Evolutionary conservation across 2,329 filamentous ascomycete species (phyloP), one percentile per base, ranked within the genome.

Genomic region (Fonsecaea multimorphosa): DNA sequence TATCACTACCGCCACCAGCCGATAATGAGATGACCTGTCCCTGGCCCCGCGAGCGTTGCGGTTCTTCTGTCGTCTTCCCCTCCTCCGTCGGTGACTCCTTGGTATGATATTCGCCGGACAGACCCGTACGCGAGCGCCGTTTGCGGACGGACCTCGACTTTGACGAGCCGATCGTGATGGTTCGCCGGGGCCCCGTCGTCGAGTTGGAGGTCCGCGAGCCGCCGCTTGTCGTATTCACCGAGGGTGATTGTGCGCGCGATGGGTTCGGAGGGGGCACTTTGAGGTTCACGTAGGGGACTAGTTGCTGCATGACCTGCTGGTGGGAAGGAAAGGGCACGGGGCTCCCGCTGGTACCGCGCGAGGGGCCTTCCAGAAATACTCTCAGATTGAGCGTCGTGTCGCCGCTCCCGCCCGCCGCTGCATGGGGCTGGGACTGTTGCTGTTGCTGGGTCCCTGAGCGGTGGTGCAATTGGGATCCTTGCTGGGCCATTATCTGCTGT

Each of bases 321-420:
- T 16, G 44, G 19, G 31, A 32, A 19, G 36, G 4, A 22, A 54
- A 38, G 31, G 44, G 55, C 6, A 63, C 34, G 27, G 61, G 58
- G 24, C 29, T 31, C 29, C 29, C 29, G 29, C 31, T 61, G n/a
- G n/a, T n/a, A 29, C 38, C 61, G 16, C 58, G 49, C 19, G 65
- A 55, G 16, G 40, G 22, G n/a, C n/a, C n/a, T 34, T 67, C 65
- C 12, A 67, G 51, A 34, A 64, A 53, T 2, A 67, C 61, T 9
- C 65, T 38, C 6, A 67, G 52, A 32, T 64, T 67, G 24, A 67
- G 40, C n/a, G 65, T 67, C 12, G 58, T 67, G 38, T 64, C 57
- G 27, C 44, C n/a, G n/a, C n/a, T n/a, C n/a, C n/a, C n/a, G n/a
- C n/a, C n/a, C n/a, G n/a, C 61, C 31, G 57, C 27, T 14, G 61